Evolutionary conservation across 257 asterid species (phyloP).

Genomic region (Plantago major): DNA sequence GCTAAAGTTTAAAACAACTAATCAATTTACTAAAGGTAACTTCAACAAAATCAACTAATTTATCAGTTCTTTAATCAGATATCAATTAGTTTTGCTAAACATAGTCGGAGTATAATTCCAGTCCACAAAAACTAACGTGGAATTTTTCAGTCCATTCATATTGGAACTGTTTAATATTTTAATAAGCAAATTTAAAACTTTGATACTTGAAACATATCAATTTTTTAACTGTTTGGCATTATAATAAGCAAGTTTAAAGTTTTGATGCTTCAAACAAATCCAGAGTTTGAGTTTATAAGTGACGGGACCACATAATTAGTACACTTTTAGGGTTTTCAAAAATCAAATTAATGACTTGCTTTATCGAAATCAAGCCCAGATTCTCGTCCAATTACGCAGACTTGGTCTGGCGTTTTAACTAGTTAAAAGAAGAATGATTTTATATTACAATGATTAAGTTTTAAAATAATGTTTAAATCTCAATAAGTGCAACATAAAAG

Average conservation of each 20-base stretch:
- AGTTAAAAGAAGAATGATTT: neutral
- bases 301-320: neutral
- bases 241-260: constrained; percentile 1
- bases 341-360: neutral
- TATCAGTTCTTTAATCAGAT: no score
- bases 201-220: neutral
- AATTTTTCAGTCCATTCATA: constrained; percentile 10
- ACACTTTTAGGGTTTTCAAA: constrained; percentile 4
- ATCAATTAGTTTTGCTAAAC: no score
- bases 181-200: neutral
- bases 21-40: no score
- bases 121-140: constrained; percentile 9
- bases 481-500: neutral
- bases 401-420: constrained; percentile 6
- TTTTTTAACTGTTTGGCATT: constrained; percentile 11
- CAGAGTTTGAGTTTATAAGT: neutral
- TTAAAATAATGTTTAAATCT: neutral
- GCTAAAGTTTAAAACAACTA: no score
- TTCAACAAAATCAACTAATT: no score
- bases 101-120: neutral
- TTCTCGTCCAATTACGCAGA: neutral
- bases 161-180: constrained; percentile 16
- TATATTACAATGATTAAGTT: neutral
- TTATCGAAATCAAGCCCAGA: neutral
- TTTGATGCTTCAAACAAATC: neutral